Evolutionary conservation across 129 eudicot genomes (phyloP).

Genomic region (Helichrysum umbraculigerum): DNA sequence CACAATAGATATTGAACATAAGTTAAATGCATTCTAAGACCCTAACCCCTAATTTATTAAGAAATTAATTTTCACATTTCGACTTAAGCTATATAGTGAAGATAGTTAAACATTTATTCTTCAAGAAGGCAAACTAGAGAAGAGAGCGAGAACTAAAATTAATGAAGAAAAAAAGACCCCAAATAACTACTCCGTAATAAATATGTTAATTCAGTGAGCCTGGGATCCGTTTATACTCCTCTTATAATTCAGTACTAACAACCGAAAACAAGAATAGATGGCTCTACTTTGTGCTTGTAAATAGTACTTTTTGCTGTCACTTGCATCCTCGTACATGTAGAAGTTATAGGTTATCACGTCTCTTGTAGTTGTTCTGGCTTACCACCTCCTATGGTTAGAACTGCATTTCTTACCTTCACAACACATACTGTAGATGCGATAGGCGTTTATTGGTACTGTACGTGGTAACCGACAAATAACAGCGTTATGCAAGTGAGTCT

Average conservation of each 20-base stretch:
- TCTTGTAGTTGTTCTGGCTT: constrained; percentile 7
- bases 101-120: constrained; percentile 1
- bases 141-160: neutral
- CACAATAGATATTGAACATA: too few species aligned
- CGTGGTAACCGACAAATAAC: neutral
- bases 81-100: neutral
- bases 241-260: neutral
- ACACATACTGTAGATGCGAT: neutral
- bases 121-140: neutral
- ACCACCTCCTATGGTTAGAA: neutral
- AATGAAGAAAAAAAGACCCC: neutral
- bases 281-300: neutral
- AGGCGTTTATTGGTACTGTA: neutral
- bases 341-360: neutral
- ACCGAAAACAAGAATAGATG: neutral
- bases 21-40: too few species aligned
- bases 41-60: too few species aligned
- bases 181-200: neutral
- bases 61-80: neutral
- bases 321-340: constrained; percentile 7
- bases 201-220: neutral
- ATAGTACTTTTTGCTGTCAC: constrained; percentile 14
- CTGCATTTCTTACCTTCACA: neutral
- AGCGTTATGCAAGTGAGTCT: neutral
- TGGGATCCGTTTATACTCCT: neutral